Percentiles rank a stretch among this genome's conserved stretches.
These are phyloP conservation scores for Geosmithia flava DNA, from an alignment of 2,329 filamentous ascomycete genomes.

Conservation along the genomic window DNA sequence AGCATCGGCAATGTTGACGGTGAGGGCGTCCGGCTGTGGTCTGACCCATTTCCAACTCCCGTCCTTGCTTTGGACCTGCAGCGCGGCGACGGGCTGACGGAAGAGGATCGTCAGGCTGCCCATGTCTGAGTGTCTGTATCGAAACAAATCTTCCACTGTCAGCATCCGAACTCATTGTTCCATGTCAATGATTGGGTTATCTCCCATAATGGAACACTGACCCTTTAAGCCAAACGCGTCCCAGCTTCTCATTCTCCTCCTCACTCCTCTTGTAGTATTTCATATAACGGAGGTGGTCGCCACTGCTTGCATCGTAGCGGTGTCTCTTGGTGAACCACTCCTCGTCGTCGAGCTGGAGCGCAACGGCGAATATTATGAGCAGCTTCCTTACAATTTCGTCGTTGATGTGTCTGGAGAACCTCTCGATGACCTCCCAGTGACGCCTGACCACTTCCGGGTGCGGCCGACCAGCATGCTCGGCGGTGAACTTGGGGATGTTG, in stretches of 20 bases:
- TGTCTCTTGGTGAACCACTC: constrained; percentile 42
- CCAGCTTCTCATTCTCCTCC: constrained; percentile 27
- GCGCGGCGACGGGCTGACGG: constrained; percentile 39
- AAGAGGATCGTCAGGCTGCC: constrained; percentile 41
- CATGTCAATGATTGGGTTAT: too few species aligned
- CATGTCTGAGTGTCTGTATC: constrained; percentile 32
- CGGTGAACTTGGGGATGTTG: constrained; percentile 30
- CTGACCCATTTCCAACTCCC: constrained; percentile 19
- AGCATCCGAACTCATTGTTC: too few species aligned
- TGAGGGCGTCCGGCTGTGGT: constrained; percentile 22
- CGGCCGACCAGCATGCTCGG: constrained; percentile 22
- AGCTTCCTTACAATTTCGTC: constrained; percentile 38
- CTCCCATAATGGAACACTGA: background rate
- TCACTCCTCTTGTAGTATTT: constrained; percentile 33
- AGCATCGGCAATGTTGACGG: constrained; percentile 33
- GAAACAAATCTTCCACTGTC: background rate
- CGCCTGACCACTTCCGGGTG: constrained; percentile 33
- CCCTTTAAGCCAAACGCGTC: constrained; percentile 23
- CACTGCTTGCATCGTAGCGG: constrained; percentile 37
- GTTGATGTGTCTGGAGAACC: constrained; percentile 30
- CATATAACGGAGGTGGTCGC: constrained; percentile 49
- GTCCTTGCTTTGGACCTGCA: constrained; percentile 34
- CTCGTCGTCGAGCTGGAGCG: constrained; percentile 44
- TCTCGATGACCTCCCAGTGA: constrained; percentile 39
- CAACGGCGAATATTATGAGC: constrained; percentile 43